Base-by-base conservation (phyloP, 768 basidiomycete genomes). In the Boletus sp. region DNA sequence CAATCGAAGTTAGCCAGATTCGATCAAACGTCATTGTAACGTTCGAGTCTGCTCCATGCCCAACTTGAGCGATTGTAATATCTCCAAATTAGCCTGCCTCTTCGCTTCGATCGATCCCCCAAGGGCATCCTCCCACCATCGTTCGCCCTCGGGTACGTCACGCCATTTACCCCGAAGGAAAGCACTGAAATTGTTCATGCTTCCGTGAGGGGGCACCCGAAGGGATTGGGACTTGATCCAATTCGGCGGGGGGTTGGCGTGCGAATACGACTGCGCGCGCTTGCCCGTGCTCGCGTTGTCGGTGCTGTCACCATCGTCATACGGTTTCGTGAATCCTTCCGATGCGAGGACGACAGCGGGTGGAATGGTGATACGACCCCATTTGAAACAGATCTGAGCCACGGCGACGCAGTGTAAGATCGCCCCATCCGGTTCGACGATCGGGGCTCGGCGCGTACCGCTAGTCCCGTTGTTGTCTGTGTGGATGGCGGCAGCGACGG, bases 111-210 rank as follows among this genome's bases (percentile, higher is more conserved):
- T 67, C n/a, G 68, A 69, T 7, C 75, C 78, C 5, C 75, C 77
- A 35, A 90, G 73, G 35, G 85, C 84, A 11, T 70, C 65, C 40
- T 88, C 85, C 87, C 88, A 90, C 85, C 85, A 90, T 51, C 85
- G 75, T 68, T 83, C 80, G 18, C 63, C 76, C 63, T 80, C 79
- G 0, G 83, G 81, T 2, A 83, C 77, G 6, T 82, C 78, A 35
- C 77, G 77, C 89, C 89, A 91, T 17, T 81, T 82, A 10, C 84
- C 82, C 17, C 71, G 73, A 45, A 84, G 70, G 47, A 90, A 80
- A 28, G 73, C 71, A 37, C 65, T 75, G 24, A 67, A 73, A 2
- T 41, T 28, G 10, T 50, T 36, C 55, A 62, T 59, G 20, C 56
- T 64, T 0, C 70, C 71, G 3, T 52, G 44, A 9, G 70, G 67